Conservation (phyloP, 2,329 filamentous ascomycete species). For the Gliomastix tumulicola region DNA sequence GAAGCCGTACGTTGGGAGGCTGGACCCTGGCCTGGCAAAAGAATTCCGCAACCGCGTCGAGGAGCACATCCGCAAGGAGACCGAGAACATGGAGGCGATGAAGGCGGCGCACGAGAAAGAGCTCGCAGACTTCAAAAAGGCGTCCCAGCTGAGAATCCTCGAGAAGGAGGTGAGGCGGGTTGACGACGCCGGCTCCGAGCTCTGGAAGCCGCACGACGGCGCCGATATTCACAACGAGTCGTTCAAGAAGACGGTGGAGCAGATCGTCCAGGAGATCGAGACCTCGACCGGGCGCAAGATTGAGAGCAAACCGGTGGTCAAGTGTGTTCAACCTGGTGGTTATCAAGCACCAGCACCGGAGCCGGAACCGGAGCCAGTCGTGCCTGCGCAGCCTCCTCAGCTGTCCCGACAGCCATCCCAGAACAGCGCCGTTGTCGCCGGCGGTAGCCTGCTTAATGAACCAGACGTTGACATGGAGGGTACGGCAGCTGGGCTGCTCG, state of each 20-base stretch:
- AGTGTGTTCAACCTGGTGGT: conserved; percentile 72
- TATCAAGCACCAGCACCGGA: conserved; percentile 55
- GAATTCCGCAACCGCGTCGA: conserved; percentile 76
- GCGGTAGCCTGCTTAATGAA: conserved; percentile 49
- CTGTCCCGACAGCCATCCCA: conserved; percentile 49
- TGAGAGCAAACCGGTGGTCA: conserved; percentile 54
- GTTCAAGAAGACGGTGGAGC: conserved; percentile 54
- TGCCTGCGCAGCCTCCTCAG: conserved; percentile 13
- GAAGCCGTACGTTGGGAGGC: conserved; percentile 52
- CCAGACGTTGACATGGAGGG: conserved; percentile 59
- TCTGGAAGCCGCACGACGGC: conserved; percentile 50
- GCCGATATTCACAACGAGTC: conserved; percentile 30
- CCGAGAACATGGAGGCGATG: conserved; percentile 78
- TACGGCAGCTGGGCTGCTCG: conserved; percentile 57
- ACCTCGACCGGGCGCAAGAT: conserved; percentile 60
- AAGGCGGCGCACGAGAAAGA: conserved; percentile 70
- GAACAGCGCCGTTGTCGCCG: conserved; percentile 28
- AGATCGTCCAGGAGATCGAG: conserved; percentile 72
- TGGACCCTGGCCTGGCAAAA: conserved; percentile 71
- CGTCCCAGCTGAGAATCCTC: conserved; percentile 62
- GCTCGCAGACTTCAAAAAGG: conserved; percentile 67
- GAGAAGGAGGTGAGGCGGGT: conserved; percentile 70
- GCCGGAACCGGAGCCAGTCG: conserved; percentile 23
- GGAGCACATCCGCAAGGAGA: conserved; percentile 64
- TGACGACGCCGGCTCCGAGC: conserved; percentile 51